A percentile compares a stretch with the other conserved stretches of the same genome.
phyloP scores from a whole-genome alignment of 768 basidiomycete species.

The Pleurotus eryngii region DNA sequence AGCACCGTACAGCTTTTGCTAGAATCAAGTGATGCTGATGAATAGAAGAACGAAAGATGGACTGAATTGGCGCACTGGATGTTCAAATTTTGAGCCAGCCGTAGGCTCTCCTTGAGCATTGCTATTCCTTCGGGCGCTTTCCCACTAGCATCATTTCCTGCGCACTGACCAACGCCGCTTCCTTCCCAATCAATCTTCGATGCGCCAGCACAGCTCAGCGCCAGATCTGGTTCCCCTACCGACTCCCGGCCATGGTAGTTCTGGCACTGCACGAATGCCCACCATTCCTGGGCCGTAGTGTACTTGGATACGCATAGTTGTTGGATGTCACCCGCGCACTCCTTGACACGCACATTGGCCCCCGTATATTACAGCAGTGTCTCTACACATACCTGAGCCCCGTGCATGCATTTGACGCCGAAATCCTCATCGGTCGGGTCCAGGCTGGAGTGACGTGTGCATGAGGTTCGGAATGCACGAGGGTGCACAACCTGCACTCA shows the following conservation, averaged over 20 bases:
- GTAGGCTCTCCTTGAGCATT: conserved; percentile 62
- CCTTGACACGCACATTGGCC: conserved; percentile 26
- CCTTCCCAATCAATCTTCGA: conserved; percentile 68
- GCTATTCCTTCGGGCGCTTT: conserved; percentile 58
- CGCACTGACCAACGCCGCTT: conserved; percentile 53
- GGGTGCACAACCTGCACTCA: conserved; percentile 27
- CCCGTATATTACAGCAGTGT: too few species aligned
- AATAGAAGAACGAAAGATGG: not conserved
- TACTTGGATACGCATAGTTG: conserved; percentile 78
- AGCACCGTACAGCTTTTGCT: conserved; percentile 88
- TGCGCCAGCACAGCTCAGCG: conserved; percentile 60
- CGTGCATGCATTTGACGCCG: conserved; percentile 83
- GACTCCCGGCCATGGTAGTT: conserved; percentile 60
- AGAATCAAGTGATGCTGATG: conserved; percentile 10
- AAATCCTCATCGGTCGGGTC: conserved; percentile 65
- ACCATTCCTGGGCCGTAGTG: conserved; percentile 55
- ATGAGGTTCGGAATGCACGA: not conserved
- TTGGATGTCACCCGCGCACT: conserved; percentile 88
- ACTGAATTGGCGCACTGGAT: conserved; percentile 47
- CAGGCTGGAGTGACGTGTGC: conserved; percentile 36
- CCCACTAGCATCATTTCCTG: conserved; percentile 60
- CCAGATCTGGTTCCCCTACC: conserved; percentile 65
- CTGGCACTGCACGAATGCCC: conserved; percentile 81
- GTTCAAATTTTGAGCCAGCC: conserved; percentile 36
- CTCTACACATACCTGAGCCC: conserved; percentile 26